Evolutionary conservation across 805 yeast species (phyloP), one percentile per base, ranked within the genome.

Genomic region (Wickerhamomyces chambardii): DNA sequence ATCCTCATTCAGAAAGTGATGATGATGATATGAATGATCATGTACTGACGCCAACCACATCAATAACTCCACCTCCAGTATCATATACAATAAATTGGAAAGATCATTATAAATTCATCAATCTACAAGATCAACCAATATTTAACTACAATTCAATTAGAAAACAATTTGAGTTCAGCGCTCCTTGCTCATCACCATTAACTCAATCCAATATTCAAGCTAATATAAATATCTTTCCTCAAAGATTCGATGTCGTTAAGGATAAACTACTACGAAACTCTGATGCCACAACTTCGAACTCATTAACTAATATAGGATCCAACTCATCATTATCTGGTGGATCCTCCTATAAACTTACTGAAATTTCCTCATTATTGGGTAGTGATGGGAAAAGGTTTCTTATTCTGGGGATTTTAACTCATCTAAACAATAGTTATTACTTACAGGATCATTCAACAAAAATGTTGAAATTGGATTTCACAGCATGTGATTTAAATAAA

Each of bases 341-440:
- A 3, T 39, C 12, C 15, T n/a, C 34, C 18, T 46, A 38, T 35
- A 43, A 69, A 4, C 63, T 90, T 31, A 84, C 95, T 0, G 65
- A 75, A 28, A 77, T 92, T 36, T 89, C 89, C 48, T 89, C 89
- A 54, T 61, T 92, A 39, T 55, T 92, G 21, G 99, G 98, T 22
- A 63, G 95, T 36, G 83, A 82, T 47, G 90, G 90, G 5, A 66
- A 73, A 35, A 67, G 74, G 37, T 92, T 92, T 51, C 61, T 83
- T 7, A 52, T 92, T 3, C 75, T 89, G 48, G 99, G 98, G 0
- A 61, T 87, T 38, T 56, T 92, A 10, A 66, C 78, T 3, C 66
- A 67, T 38, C 76, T 77, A 36, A 63, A 73, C 10, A 95, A 90
- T 1, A 62, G 69, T n/a, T 81, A 75, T 73, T 73, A 73, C 32